Conservation (phyloP, 2,329 filamentous ascomycete genomes). For the Reticulascus tulasneorum region DNA sequence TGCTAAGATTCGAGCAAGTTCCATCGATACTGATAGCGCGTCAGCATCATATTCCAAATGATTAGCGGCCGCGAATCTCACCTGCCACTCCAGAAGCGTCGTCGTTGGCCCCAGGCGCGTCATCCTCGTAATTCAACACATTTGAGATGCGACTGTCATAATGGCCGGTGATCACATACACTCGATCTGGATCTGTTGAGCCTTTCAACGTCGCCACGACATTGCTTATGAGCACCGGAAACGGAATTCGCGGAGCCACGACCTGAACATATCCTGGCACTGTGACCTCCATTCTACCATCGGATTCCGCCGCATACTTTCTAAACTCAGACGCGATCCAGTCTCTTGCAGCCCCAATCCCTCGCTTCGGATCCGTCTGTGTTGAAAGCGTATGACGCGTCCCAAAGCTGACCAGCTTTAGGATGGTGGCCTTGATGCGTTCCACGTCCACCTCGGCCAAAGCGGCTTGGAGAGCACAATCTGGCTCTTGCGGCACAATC, state of each 20-base stretch:
- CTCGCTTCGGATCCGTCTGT: slow-evolving; percentile 45
- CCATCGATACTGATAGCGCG: slow-evolving; percentile 44
- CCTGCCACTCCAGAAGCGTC: slow-evolving; percentile 47
- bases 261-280: slow-evolving; percentile 48
- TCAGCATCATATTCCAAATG: not conserved
- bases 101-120: slow-evolving; percentile 55
- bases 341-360: slow-evolving; percentile 53
- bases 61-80: slow-evolving; percentile 1
- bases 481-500: slow-evolving; percentile 18
- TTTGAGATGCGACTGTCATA: slow-evolving; percentile 51
- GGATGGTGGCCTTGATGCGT: slow-evolving; percentile 46
- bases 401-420: slow-evolving; percentile 51
- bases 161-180: slow-evolving; percentile 52
- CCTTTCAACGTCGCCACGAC: slow-evolving; percentile 49
- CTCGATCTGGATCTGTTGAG: slow-evolving; percentile 39
- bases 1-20: slow-evolving; percentile 50
- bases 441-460: slow-evolving; percentile 28
- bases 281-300: slow-evolving; percentile 47
- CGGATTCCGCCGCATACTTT: slow-evolving; percentile 39
- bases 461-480: slow-evolving; percentile 15
- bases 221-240: slow-evolving; percentile 50
- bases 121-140: slow-evolving; percentile 43
- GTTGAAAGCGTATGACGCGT: slow-evolving; percentile 53
- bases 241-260: slow-evolving; percentile 40
- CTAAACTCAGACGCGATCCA: slow-evolving; percentile 51